These are phyloP conservation scores for Arctostaphylos glauca DNA, from an alignment of 148 eudicot genomes.

Conservation along the genomic window DNA sequence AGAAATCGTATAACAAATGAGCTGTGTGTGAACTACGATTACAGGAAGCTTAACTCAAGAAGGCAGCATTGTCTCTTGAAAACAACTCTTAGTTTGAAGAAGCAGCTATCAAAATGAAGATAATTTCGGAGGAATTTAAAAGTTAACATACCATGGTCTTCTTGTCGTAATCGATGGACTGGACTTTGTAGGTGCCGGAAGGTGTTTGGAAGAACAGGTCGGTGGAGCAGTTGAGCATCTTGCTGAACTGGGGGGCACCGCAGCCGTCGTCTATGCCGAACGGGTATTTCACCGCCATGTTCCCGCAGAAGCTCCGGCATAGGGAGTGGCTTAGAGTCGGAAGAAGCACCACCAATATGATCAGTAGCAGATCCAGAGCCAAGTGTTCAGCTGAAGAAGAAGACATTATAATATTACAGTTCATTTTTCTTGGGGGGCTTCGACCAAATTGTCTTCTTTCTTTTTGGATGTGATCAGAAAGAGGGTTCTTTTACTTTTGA, in stretches of 20 bases:
- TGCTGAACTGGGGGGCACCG: conserved; percentile 71
- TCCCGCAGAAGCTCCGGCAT: conserved; percentile 39
- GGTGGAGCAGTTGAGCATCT: conserved; percentile 74
- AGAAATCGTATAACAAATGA: too few relatives aligned
- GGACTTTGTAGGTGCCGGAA: conserved; percentile 82
- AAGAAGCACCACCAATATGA: too few relatives aligned
- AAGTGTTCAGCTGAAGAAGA: too few relatives aligned
- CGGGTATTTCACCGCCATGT: conserved; percentile 64
- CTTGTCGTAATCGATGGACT: conserved; percentile 67
- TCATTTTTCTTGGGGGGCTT: too few relatives aligned
- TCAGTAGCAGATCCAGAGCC: too few relatives aligned
- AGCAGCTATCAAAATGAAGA: background rate
- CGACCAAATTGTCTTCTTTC: too few relatives aligned
- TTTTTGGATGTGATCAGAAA: too few relatives aligned
- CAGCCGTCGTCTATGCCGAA: conserved; percentile 87
- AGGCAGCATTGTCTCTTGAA: background rate
- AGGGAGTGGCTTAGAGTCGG: too few relatives aligned
- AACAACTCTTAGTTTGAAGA: background rate
- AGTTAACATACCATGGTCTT: conserved; percentile 28
- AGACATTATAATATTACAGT: too few relatives aligned
- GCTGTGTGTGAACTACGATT: too few relatives aligned
- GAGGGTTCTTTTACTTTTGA: too few relatives aligned
- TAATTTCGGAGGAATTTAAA: background rate
- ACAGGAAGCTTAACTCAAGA: too few relatives aligned
- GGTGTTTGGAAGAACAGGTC: conserved; percentile 73